Base-by-base conservation (phyloP, 345 rosid species). In the Hirschfeldia incana region DNA sequence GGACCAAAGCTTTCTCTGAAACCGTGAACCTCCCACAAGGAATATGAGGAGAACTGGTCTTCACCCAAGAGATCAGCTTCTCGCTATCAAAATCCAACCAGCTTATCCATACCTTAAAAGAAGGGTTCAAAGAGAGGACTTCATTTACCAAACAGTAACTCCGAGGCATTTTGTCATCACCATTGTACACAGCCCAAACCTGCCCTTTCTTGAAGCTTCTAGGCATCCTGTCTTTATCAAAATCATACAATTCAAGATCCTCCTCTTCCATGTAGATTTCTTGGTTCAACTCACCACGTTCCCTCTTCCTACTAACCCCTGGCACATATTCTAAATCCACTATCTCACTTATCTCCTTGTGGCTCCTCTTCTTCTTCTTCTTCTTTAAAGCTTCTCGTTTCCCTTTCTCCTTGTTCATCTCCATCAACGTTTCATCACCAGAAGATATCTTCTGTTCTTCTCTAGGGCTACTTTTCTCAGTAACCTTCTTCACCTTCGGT, bases 141-240 rank as follows among this genome's bases (percentile, higher is more conserved):
- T 94, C 97, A 49, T 86, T 87, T 36, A 94, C 83, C 87, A 94
- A 84, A 80, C 93, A 86, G 82, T 94, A 94, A 77, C 75, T 85
- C 83, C 94, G 86, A 10, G 97, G 98, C 90, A 89, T 84, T 71
- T 87, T 85, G 65, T 90, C 88, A 42, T 44, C 53, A 44, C 49
- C 49, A 42, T 85, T 83, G 16, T 92, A 91, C 42, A 85, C 68
- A 13, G 95, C 94, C 97, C 97, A 94, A 39, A 94, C 85, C 81
- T 92, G 97, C 76, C 97, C 97, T 83, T 88, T 91, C 85, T 86
- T 90, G 65, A 90, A 89, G 59, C 84, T 86, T 77, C 83, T 88
- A 71, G 86, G 94, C 11, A 46, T 68, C 83, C 91, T 86, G 75
- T 89, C 97, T 63, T 79, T 89, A 60, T 80, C 86, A 49, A 94